Base-by-base conservation (phyloP, 805 yeast species). In the Saccharomycopsis amapae region DNA sequence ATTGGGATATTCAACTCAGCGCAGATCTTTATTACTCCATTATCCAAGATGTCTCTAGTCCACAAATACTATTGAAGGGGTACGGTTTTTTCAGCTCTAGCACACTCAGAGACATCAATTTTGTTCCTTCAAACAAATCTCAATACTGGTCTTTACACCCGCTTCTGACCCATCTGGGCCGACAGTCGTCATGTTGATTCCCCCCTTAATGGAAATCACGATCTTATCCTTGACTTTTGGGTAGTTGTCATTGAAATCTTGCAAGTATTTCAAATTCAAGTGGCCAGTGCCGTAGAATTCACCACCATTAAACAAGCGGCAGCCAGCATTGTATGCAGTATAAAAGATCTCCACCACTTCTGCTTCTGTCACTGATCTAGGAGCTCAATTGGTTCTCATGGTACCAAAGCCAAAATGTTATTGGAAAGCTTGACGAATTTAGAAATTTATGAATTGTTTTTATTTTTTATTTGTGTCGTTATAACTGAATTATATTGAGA, bases 61-160 rank as follows among this genome's bases (percentile, higher is more conserved):
- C 81, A 75, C 47, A 88, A 58, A 2, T 95, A 84, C 50, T 80
- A 73, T 63, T 88, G 96, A 46, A 76, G 64, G 0, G 85, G 78
- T 15, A 69, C 71, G 38, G 52, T 60, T 2, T 62, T 63, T 56
- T 81, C 89, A 31, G 85, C 67, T 61, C 96, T 76, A 2, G 94
- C 87, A 30, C 77, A 72, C 58, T 84, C 87, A 61, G 75, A 88
- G 46, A 82, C 57, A 46, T 79, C 86, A 40, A 76, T 56, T 13
- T 44, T 53, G n/a, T 74, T 58, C 67, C 12, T 58, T 54, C 23
- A 60, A 61, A 42, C 64, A 56, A 18, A 67, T 66, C 15, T 71
- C 74, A 44, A 87, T 68, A 12, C 82, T 73, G 9, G 54, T 56
- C 1, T 58, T 43, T 10, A 85, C 64, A 18, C 63, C 62, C 46